Evolutionary conservation across 192 early-diverging fungal species (phyloP), one percentile per base, ranked within the genome.

Genomic region (Oehlia diaphana): DNA sequence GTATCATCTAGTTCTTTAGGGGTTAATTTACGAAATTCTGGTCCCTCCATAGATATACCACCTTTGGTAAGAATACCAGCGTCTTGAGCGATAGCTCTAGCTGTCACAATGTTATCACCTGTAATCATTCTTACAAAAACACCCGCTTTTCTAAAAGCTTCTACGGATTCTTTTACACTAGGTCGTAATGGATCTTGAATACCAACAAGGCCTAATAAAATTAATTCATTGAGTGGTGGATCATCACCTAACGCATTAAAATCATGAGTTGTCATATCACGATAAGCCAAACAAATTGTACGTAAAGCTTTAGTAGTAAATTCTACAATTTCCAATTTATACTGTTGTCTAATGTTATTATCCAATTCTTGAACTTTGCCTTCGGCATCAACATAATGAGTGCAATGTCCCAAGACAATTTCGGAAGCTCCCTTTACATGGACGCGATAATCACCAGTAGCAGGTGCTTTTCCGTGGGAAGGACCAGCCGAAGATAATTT

Each of bases 121-220:
- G 91, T 94, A 76, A 96, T 95, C 95, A 98, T 98, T 49, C 95
- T 91, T 33, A 98, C 94, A 76, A 90, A 87, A 33, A 98, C 94
- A 78, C 96, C 95, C 58, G 95, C 95, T 72, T 85, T 86, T 76
- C 91, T 88, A 82, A 96, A 98, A 50, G 82, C 81, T 23, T 86
- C 83, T 23, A 98, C 94, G 71, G 94, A 91, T 82, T 93, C 88
- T n/a, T 89, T 86, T 9, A 95, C 95, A 65, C 90, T 93, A 12
- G 91, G 90, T 62, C 96, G 90, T 12, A 96, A 89, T 44, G 94
- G 96, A 86, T 97, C 96, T 84, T 93, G 86, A 78, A 98, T 97
- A 69, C 95, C 95, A 53, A 96, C 88, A 19, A 98, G 85, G 47
- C 92, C 93, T 33, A 95, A 80, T 77, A 90, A 88, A 39, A 91